Evolutionary conservation across 176 grass and related monocot species (phyloP).

Genomic region (Pontederia crassipes): DNA sequence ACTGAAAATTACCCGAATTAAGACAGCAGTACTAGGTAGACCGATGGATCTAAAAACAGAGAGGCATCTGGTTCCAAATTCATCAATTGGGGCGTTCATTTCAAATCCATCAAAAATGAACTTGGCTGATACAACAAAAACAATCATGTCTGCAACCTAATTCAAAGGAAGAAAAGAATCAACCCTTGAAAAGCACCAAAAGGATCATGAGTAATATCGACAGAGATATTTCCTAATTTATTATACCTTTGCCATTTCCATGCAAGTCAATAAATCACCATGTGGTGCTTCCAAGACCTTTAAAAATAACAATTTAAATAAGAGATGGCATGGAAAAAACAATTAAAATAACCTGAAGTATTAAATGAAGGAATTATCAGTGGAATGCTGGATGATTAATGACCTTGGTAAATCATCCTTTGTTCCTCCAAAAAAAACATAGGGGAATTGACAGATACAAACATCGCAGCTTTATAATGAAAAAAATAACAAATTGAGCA

Average conservation of each 20-base stretch:
- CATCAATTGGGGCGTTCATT: slow-evolving; percentile 43
- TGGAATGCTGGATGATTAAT: too few species aligned
- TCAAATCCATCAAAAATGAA: slow-evolving; percentile 43
- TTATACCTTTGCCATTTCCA: slow-evolving; percentile 86
- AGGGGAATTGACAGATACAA: too few species aligned
- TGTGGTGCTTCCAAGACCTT: slow-evolving; percentile 97
- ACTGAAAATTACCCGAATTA: slow-evolving; percentile 57
- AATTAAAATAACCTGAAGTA: too few species aligned
- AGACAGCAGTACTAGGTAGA: slow-evolving; percentile 82
- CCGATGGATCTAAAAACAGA: slow-evolving; percentile 74
- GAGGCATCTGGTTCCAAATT: slow-evolving; percentile 73
- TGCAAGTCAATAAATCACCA: slow-evolving; percentile 81
- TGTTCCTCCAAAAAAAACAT: too few species aligned
- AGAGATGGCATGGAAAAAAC: too few species aligned
- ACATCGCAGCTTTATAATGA: too few species aligned
- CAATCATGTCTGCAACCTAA: slow-evolving; percentile 90
- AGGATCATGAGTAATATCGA: neutral
- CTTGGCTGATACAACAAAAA: slow-evolving; percentile 70
- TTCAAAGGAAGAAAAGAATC: slow-evolving; percentile 23
- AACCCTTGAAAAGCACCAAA: slow-evolving; percentile 2
- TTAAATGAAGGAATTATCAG: too few species aligned
- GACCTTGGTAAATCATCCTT: too few species aligned
- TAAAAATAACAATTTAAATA: slow-evolving; percentile 12
- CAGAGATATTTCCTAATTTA: neutral
- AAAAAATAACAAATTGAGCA: too few species aligned